Base-by-base conservation (phyloP, 2,329 filamentous ascomycete genomes). In the Venturia nashicola region DNA sequence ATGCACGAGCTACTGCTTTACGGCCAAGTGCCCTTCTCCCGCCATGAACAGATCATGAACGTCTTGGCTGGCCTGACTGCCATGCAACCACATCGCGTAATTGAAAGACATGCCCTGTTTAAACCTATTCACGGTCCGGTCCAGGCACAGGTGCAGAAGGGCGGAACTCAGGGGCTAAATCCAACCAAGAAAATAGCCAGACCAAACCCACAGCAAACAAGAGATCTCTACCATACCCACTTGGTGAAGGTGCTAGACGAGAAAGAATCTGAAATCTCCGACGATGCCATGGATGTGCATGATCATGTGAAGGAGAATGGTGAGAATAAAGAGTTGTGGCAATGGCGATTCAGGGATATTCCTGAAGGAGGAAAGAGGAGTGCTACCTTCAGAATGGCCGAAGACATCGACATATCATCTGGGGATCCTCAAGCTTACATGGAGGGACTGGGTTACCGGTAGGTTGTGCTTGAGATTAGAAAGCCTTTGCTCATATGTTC, bases 1-100 rank as follows among this genome's bases (percentile, higher is more conserved):
- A 86, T 86, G 84, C 83, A 86, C 73, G 84, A 86, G 76, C 77
- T 85, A 68, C 75, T 84, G 59, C 79, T 87, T 57, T 85, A 82
- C 74, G 83, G 82, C 69, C 80, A 83, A 69, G 78, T 87, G 64
- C 79, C 83, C 11, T 72, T 74, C 42, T 73, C 78, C 46, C 82
- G 84, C 69, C 83, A 86, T 76, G 76, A 82, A 70, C 83, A 84
- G 72, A 77, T 86, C 20, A 75, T 86, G 63, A 81, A 83, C 70
- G 82, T 87, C 68, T 77, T 87, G 59, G 80, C 83, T 46, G 85
- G 84, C 62, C 73, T 86, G 64, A 80, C 83, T 61, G 82, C 81
- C 68, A 83, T 84, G 78, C 84, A 85, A 70, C 84, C 85, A 46
- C 77, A 78, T 68, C 75, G 76, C 65, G 72, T 79, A 61, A 70